Evolutionary conservation across 2,329 filamentous ascomycete genomes (phyloP).

Genomic region (Aspergillus novofumigatus): DNA sequence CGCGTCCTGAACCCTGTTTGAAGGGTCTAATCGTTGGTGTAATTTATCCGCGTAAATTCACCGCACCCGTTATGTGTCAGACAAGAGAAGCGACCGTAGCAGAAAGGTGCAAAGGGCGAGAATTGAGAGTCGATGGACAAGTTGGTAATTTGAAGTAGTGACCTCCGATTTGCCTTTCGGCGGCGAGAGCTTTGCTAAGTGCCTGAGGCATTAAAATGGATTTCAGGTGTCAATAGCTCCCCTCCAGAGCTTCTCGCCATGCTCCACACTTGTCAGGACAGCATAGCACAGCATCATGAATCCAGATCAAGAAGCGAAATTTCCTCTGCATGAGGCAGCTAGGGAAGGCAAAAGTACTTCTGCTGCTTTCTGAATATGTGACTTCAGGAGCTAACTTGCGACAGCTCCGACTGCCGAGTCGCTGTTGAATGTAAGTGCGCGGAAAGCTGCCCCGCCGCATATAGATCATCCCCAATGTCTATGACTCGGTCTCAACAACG

Average conservation of each 20-base stretch:
- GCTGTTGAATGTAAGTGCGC: constrained; percentile 58
- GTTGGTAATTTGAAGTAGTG: not conserved
- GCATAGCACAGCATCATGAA: constrained; percentile 31
- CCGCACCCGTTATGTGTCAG: not conserved
- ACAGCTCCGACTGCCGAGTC: constrained; percentile 69
- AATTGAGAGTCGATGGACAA: not conserved
- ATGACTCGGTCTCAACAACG: not conserved
- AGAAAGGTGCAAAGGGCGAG: not conserved
- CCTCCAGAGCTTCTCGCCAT: not conserved
- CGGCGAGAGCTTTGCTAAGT: constrained; percentile 9
- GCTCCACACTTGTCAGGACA: not conserved
- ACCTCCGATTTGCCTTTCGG: constrained; percentile 9
- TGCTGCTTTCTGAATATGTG: not conserved
- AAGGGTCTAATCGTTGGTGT: not conserved
- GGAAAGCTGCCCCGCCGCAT: constrained; percentile 24
- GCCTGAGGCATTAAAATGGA: constrained; percentile 8
- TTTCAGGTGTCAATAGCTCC: not conserved
- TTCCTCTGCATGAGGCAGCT: constrained; percentile 80
- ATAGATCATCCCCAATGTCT: not conserved
- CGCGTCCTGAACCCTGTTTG: constrained; percentile 13
- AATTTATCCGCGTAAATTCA: not conserved
- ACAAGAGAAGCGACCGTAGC: not conserved
- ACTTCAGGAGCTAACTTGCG: constrained; percentile 18
- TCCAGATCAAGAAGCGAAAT: constrained; percentile 55
- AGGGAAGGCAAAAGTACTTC: constrained; percentile 74